Evolutionary conservation across 805 yeast species (phyloP), one percentile per base, ranked within the genome.

Genomic region (Blastobotrys terrestris): DNA sequence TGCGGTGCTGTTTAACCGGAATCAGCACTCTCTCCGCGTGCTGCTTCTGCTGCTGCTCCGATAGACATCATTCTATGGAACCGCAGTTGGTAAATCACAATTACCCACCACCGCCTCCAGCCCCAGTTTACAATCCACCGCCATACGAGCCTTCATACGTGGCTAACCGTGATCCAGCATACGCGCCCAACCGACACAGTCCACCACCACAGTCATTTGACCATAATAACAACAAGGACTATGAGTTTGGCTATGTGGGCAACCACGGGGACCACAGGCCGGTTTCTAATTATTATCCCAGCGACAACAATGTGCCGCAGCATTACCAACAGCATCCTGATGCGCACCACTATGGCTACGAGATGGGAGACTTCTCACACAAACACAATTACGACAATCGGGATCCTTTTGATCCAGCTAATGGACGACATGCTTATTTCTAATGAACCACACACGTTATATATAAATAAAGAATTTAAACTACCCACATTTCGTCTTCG

Each of bases 1-100:
- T 83, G 48, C 76, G 82, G 49, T 82, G 87, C 59, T 55, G 77
- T 35, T 77, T 79, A 61, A 79, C 80, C 58, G 84, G 87, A 60
- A 82, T 79, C 2, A 70, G 68, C 56, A 69, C 84, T 57, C 60
- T 80, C 61, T 55, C 70, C 57, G 67, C 76, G 62, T 72, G 83
- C 65, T 64, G 81, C 66, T 75, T 82, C 73, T 75, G 81, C 67
- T 77, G 83, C 60, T 72, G 76, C 56, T 58, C 66, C 41, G 47
- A 50, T n/a, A 41, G 49, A 14, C 54, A 41, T 35, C 46, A 22
- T 6, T 48, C 48, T 11, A 45, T 45, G 48, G 48, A 45, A 3
- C 39, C 48, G 2, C 48, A 45, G 40, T 15, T 45, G 39, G 20
- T 13, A n/a, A 22, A 45, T 20, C 18, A 16, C 21, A 21, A 44